Evolutionary conservation across 179 eudicot species (phyloP), one percentile per base, ranked within the genome.

Genomic region (Drosera spatulata): DNA sequence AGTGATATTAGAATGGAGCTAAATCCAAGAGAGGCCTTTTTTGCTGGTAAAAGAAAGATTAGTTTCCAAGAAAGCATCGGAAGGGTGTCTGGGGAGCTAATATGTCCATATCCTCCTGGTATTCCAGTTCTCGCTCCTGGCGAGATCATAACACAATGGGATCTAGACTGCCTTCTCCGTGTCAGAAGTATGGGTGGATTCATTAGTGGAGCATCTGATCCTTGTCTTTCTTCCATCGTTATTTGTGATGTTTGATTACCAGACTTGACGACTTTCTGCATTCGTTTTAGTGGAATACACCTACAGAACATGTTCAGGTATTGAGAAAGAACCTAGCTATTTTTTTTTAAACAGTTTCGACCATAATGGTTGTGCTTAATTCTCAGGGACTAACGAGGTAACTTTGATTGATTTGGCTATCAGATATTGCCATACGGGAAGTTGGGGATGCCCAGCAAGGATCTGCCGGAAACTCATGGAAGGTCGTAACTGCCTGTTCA

Each of bases 101-200:
- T 90, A 73, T 87, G 95, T 49, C 87, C 97, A 13, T 90, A 84
- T 50, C 97, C 97, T 42, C 97, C 97, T 1, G 97, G 97, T 38
- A 85, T 90, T 40, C 95, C 97, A 0, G 62, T 81, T 39, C 13
- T 87, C 64, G 64, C 77, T 45, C 95, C 97, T 1, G 93, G 97
- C 41, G 95, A 90, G 72, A 61, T 82, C 46, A 72, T 90, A 53
- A 77, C 89, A 0, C 68, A 76, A 58, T 47, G 39, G 55, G 77
- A 83, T 8, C 50, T 90, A 62, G 61, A 68, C 60, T 65, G 69
- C 66, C 64, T 90, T 14, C 58, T 76, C 70, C 72, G 71, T 59
- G 49, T 79, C 55, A 77, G 69, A 71, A 75, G 77, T 47, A 56
- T 63, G 41, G 93, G 97, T 55, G 93, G 82, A 61, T 56, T 68